Conservation (phyloP, 352 stramenopile species). For the Pythium rhizo-oryzae region DNA sequence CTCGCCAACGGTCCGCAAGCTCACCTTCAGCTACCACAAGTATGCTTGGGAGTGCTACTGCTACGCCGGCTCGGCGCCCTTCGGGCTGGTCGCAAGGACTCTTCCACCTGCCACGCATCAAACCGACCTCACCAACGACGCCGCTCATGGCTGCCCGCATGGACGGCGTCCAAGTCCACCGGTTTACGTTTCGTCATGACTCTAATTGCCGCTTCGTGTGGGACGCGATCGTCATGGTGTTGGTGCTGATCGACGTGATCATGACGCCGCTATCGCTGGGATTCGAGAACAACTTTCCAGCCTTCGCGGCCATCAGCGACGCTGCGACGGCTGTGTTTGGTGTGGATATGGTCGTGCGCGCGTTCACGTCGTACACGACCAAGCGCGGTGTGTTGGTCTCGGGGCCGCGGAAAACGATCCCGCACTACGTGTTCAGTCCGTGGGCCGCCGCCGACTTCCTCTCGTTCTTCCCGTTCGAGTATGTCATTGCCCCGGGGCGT, state of each 20-base stretch:
- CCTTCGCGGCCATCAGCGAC: conserved; percentile 36
- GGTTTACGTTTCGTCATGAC: conserved; percentile 55
- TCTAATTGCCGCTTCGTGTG: conserved; percentile 41
- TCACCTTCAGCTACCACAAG: neutral
- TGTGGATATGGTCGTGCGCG: conserved; percentile 58
- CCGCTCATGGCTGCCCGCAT: conserved; percentile 43
- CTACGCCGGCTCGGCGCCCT: neutral
- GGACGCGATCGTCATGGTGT: conserved; percentile 55
- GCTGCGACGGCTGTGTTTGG: conserved; percentile 50
- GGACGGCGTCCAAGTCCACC: conserved; percentile 34
- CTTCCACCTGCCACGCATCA: conserved; percentile 5
- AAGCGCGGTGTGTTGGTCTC: conserved; percentile 54
- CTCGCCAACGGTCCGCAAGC: conserved; percentile 40
- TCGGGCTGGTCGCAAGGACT: conserved; percentile 4
- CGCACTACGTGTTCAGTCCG: conserved; percentile 55
- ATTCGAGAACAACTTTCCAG: conserved; percentile 40
- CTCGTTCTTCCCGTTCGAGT: conserved; percentile 72
- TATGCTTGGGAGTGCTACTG: neutral
- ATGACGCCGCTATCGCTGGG: conserved; percentile 55
- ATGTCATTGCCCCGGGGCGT: conserved; percentile 38
- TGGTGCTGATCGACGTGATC: conserved; percentile 59
- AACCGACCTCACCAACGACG: conserved; percentile 32
- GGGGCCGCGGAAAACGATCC: conserved; percentile 37
- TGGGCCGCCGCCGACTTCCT: conserved; percentile 66
- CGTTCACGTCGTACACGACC: conserved; percentile 57